Evolutionary conservation across 208 protist genomes (phyloP).

Genomic region (Trypanosomatidae sp.): DNA sequence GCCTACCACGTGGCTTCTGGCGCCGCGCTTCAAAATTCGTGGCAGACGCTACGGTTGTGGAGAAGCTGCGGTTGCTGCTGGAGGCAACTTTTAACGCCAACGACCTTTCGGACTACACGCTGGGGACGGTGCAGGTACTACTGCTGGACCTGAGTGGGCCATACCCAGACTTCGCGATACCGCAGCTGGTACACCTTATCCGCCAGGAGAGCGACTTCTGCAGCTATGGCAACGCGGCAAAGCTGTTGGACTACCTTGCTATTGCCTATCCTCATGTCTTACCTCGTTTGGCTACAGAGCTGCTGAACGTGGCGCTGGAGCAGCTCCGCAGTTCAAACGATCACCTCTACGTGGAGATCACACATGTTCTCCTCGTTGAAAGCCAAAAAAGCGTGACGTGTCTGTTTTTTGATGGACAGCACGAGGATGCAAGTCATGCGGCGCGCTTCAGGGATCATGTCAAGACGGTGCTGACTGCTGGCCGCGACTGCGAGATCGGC

Average conservation of each 20-base stretch:
- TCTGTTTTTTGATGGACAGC: neutral
- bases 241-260: neutral
- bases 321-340: neutral
- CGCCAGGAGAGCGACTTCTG: slow-evolving; percentile 7
- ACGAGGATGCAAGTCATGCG: neutral
- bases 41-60: slow-evolving; percentile 2
- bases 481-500: neutral
- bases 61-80: slow-evolving; percentile 9
- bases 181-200: slow-evolving; percentile 5
- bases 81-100: slow-evolving; percentile 19
- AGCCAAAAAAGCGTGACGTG: neutral
- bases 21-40: neutral
- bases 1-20: slow-evolving; percentile 23
- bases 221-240: too few species aligned
- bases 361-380: neutral
- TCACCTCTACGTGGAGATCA: neutral
- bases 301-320: neutral
- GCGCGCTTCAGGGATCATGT: too few species aligned
- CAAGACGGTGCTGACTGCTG: neutral
- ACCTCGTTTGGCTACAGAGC: neutral
- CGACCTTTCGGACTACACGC: slow-evolving; percentile 20
- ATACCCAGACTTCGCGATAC: slow-evolving; percentile 14
- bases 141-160: slow-evolving; percentile 1
- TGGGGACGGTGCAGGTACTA: slow-evolving; percentile 1
- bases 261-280: slow-evolving; percentile 2